phyloP scores from a whole-genome alignment of 345 rosid genomes.

The Aquilaria malaccensis region DNA sequence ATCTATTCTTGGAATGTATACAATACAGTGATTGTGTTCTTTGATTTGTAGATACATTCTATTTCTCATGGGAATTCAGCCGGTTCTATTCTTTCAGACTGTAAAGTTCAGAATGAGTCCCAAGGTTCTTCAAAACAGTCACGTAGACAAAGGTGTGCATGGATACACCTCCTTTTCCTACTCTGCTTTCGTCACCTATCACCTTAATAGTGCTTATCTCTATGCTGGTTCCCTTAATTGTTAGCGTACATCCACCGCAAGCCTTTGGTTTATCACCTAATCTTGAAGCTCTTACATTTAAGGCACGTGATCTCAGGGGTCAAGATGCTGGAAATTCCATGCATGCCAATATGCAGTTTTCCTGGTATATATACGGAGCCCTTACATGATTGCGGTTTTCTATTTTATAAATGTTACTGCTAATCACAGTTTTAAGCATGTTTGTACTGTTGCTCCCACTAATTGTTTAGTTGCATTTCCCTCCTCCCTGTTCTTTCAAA shows the following conservation, averaged over 20 bases:
- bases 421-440: not conserved
- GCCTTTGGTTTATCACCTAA: constrained; percentile 95
- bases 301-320: constrained; percentile 33
- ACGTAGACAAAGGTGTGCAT: constrained; percentile 45
- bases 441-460: not conserved
- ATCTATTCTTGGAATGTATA: too few species aligned
- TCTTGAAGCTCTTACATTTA: constrained; percentile 86
- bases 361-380: constrained; percentile 37
- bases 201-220: constrained; percentile 12
- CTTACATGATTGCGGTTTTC: too few species aligned
- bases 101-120: constrained; percentile 17
- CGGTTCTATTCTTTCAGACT: constrained; percentile 28
- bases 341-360: constrained; percentile 61
- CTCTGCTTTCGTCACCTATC: too few species aligned
- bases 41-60: constrained; percentile 55
- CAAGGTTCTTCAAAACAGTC: constrained; percentile 24
- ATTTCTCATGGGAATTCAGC: constrained; percentile 35
- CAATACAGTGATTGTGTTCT: too few species aligned
- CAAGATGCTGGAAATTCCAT: constrained; percentile 68
- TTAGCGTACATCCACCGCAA: constrained; percentile 95
- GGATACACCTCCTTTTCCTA: not conserved
- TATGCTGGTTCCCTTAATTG: constrained; percentile 20
- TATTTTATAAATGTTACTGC: not conserved
- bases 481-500: too few species aligned
- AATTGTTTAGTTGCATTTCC: too few species aligned